Conservation (phyloP, 148 eudicot genomes). For the Agrostemma githago region DNA sequence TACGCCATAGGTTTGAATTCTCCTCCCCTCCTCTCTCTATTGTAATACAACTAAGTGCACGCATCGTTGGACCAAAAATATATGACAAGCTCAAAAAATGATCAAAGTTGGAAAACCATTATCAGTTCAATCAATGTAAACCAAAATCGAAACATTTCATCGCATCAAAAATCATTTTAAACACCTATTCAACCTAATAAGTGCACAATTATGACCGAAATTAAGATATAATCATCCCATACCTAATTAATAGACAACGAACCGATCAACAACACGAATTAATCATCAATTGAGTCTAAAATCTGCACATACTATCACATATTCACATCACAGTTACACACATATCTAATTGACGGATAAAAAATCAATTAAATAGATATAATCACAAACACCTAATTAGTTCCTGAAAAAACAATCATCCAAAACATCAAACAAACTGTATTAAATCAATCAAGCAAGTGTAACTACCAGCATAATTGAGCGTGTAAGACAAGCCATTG, state of each 20-base stretch:
- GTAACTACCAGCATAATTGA: constrained; percentile 44
- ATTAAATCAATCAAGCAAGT: background rate
- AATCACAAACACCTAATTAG: background rate
- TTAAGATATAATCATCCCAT: background rate
- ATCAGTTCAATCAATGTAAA: background rate
- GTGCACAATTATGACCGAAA: background rate
- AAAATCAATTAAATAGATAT: background rate
- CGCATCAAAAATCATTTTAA: background rate
- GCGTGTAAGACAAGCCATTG: constrained; percentile 69
- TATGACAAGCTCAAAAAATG: too few relatives aligned
- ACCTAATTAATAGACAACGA: background rate
- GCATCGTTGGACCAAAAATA: too few relatives aligned
- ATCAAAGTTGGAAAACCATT: too few relatives aligned
- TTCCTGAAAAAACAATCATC: background rate
- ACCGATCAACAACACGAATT: background rate
- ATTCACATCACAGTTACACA: background rate
- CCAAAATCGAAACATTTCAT: background rate
- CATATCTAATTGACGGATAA: background rate
- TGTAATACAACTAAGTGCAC: too few relatives aligned
- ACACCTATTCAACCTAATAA: background rate
- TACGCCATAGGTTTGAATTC: too few relatives aligned
- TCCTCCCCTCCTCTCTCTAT: too few relatives aligned
- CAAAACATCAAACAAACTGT: background rate
- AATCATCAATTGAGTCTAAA: background rate
- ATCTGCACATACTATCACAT: background rate